Conservation (phyloP, 257 asterid species). For the Thymus mandschuricus region DNA sequence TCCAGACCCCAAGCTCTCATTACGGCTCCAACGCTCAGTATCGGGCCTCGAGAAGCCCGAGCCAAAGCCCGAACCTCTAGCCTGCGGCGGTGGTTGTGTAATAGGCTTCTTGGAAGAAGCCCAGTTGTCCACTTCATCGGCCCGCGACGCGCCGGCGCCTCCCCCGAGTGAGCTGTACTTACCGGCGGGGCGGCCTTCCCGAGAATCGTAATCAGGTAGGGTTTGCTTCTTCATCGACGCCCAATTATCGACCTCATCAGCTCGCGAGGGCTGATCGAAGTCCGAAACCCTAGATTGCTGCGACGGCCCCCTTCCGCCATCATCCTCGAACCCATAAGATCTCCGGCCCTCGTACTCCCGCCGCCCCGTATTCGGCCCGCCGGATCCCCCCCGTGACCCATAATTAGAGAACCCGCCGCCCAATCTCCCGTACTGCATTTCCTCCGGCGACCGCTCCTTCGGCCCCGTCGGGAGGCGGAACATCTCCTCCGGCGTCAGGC, state of each 20-base stretch:
- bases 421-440: slow-evolving; percentile 64
- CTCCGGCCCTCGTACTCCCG: slow-evolving; percentile 60
- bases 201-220: slow-evolving; percentile 42
- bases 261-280: slow-evolving; percentile 70
- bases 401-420: slow-evolving; percentile 91
- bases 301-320: slow-evolving; percentile 51
- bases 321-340: slow-evolving; percentile 71
- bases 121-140: slow-evolving; percentile 93
- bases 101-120: slow-evolving; percentile 57
- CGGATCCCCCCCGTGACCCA: slow-evolving; percentile 48
- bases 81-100: slow-evolving; percentile 43
- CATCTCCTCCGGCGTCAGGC: slow-evolving; percentile 73
- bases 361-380: slow-evolving; percentile 45
- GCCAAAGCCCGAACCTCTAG: slow-evolving; percentile 49
- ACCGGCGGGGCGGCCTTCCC: slow-evolving; percentile 40
- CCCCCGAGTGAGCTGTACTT: slow-evolving; percentile 72
- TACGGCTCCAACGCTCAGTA: slow-evolving; percentile 70
- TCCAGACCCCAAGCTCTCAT: slow-evolving; percentile 54
- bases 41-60: slow-evolving; percentile 59
- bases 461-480: slow-evolving; percentile 90
- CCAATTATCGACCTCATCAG: slow-evolving; percentile 94
- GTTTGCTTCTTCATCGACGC: slow-evolving; percentile 68
- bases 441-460: slow-evolving; percentile 77
- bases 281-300: slow-evolving; percentile 68
- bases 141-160: slow-evolving; percentile 71